Base-by-base conservation (phyloP, 768 basidiomycete genomes). In the Rhodotorula graminis region DNA sequence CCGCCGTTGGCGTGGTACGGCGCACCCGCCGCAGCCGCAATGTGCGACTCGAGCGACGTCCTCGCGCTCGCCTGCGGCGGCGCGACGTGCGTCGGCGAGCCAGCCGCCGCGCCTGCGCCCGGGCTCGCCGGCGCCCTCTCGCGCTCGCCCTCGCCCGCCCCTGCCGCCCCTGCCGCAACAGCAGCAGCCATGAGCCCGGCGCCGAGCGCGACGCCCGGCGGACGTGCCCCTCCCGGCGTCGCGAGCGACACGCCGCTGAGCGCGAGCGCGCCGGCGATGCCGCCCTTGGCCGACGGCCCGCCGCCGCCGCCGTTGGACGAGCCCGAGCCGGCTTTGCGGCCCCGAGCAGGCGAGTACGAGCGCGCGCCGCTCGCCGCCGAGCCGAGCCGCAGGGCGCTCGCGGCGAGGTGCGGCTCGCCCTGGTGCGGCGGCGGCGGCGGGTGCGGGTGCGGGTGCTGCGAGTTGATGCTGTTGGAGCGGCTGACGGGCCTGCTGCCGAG, bases 231-330 rank as follows among this genome's bases (percentile, higher is more conserved):
- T n/a, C 59, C 66, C 3, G 74, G 76, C 16, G 19, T 11, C 37
- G 75, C 75, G 53, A 73, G 69, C 31, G 75, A 62, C 19, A 73
- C 69, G 10, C 75, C 75, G 4, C 65, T 65, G 12, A 68, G 55
- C 18, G 72, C 75, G 46, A 76, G 67, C 31, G 75, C 75, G 23
- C 66, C 66, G 3, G 75, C 72, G 58, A 76, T 76, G 37, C 75
- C 75, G 44, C 40, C 40, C 60, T 46, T 44, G 60, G 37, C 37
- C 9, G 37, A 37, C 5, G 37, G 37, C 42, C 40, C 21, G 12
- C 2, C 49, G 47, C 47, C 16, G 18, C 50, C 49, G 25, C 25
- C 50, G 50, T 21, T 11, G 9, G 50, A 52, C 23, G 23, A 21
- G 25, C 23, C 11, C 50, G 50, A 23, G 25, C 23, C 23, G 11